Percentiles rank a stretch among this genome's conserved stretches.
phyloP scores from a whole-genome alignment of 1,284 basidiomycete genomes.

The Leccinum solheimii region DNA sequence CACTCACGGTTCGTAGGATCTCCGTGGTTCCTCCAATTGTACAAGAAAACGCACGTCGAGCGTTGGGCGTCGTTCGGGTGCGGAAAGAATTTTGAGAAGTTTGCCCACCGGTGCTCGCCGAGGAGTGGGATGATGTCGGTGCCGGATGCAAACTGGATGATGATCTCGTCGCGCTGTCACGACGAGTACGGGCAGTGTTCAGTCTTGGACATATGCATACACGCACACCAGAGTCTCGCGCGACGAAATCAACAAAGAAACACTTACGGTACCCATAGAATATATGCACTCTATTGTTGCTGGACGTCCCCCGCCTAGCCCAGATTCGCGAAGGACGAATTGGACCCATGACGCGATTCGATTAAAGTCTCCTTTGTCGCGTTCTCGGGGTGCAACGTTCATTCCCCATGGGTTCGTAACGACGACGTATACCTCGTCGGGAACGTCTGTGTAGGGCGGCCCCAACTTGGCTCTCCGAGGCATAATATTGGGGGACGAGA shows the following conservation, averaged over 20 bases:
- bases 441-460: constrained; percentile 30
- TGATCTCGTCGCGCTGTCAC: constrained; percentile 31
- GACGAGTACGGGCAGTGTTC: neutral
- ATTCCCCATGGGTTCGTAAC: constrained; percentile 29
- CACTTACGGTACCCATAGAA: constrained; percentile 33
- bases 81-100: constrained; percentile 9
- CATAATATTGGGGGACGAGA: constrained; percentile 9
- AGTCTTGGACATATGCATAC: neutral
- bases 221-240: neutral
- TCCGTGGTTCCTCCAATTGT: constrained; percentile 35
- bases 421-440: constrained; percentile 26
- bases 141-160: constrained; percentile 28
- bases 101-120: constrained; percentile 28
- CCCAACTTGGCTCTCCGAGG: constrained; percentile 26
- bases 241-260: neutral
- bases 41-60: constrained; percentile 29
- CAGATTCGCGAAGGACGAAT: constrained; percentile 26
- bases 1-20: constrained; percentile 34
- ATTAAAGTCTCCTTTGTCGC: constrained; percentile 20
- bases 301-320: constrained; percentile 9
- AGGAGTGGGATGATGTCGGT: constrained; percentile 32
- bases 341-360: constrained; percentile 28
- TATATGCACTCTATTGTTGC: constrained; percentile 30
- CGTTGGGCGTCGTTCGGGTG: constrained; percentile 10
- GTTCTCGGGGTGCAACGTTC: constrained; percentile 7